Conservation (phyloP, 768 basidiomycete genomes). For the Boletus reticulatus region DNA sequence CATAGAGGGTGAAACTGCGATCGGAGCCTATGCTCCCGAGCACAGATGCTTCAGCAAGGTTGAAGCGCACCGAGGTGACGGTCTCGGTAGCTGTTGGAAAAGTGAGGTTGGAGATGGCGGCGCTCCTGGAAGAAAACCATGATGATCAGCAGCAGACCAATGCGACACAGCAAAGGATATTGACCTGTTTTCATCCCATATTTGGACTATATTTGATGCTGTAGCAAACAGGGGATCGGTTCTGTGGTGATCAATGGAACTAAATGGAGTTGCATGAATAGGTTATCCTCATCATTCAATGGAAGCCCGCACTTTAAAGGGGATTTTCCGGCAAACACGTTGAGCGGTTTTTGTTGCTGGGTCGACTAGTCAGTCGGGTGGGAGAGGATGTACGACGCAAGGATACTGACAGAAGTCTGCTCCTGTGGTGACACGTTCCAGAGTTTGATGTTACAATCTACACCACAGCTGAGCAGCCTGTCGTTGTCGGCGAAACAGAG, state of each 20-base stretch:
- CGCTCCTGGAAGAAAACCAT: slow-evolving; percentile 57
- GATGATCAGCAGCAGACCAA: slow-evolving; percentile 6
- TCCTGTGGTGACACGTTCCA: slow-evolving; percentile 56
- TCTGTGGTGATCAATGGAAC: slow-evolving; percentile 93
- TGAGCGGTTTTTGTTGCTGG: slow-evolving; percentile 56
- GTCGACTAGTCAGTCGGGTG: slow-evolving; percentile 2
- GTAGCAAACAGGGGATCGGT: slow-evolving; percentile 90
- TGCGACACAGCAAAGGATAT: not conserved
- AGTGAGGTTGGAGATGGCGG: slow-evolving; percentile 81
- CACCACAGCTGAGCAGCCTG: slow-evolving; percentile 73
- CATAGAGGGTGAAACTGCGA: slow-evolving; percentile 93
- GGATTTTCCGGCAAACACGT: slow-evolving; percentile 79
- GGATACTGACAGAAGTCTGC: slow-evolving; percentile 36
- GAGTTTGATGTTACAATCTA: slow-evolving; percentile 79
- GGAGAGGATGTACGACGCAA: not conserved
- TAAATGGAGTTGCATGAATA: slow-evolving; percentile 38
- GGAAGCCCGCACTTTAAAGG: slow-evolving; percentile 76
- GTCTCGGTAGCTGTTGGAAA: slow-evolving; percentile 90
- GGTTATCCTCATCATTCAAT: not conserved
- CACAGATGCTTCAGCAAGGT: slow-evolving; percentile 89
- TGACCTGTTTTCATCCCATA: slow-evolving; percentile 97
- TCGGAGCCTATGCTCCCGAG: slow-evolving; percentile 96
- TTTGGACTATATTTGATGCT: slow-evolving; percentile 87
- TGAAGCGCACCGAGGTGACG: slow-evolving; percentile 85
- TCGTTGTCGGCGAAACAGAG: slow-evolving; percentile 68